Evolutionary conservation across 2,329 filamentous ascomycete genomes (phyloP).

Genomic region (Thielaviopsis euricoi): DNA sequence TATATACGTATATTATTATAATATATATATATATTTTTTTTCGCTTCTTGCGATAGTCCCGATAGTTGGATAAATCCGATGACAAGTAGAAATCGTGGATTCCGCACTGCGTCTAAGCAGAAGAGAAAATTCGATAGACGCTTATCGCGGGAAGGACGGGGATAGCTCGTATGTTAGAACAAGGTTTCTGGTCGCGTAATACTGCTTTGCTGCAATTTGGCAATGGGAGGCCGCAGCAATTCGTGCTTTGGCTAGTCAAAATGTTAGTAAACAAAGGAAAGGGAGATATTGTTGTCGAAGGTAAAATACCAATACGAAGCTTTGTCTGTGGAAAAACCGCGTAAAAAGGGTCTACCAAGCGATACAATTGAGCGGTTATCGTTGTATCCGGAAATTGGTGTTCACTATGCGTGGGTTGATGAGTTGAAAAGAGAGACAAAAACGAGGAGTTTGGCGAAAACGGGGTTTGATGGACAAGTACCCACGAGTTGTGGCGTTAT

Average conservation of each 20-base stretch:
- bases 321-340: background rate
- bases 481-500: background rate
- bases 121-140: background rate
- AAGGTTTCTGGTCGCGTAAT: background rate
- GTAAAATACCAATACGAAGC: background rate
- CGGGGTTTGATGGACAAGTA: background rate
- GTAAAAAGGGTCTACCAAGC: background rate
- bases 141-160: background rate
- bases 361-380: background rate
- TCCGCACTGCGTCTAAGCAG: background rate
- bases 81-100: no score
- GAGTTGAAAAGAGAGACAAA: background rate
- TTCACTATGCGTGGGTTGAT: background rate
- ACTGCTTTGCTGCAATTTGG: conserved; percentile 4
- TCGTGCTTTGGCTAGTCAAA: background rate
- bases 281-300: background rate
- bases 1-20: background rate
- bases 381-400: background rate
- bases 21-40: background rate
- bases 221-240: background rate
- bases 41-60: background rate
- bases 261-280: background rate
- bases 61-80: conserved; percentile 7
- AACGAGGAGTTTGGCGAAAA: conserved; percentile 3
- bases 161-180: background rate